A percentile compares a stretch with the other conserved stretches of the same genome.
These are phyloP conservation scores for Phytophthora colocasiae DNA, from an alignment of 352 stramenopile genomes.

Conservation along the genomic window DNA sequence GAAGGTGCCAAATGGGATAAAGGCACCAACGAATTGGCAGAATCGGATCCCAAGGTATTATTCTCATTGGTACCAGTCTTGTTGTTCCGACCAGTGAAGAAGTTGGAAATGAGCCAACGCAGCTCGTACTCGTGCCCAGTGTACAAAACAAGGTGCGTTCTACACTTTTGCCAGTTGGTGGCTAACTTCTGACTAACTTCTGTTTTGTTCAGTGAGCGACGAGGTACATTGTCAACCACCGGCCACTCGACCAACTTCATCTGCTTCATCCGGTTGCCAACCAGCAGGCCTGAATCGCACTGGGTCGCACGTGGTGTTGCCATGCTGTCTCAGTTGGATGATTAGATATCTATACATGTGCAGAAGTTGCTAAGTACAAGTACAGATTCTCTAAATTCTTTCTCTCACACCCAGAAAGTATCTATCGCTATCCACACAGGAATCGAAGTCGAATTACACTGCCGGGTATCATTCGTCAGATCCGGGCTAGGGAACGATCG, in stretches of 20 bases:
- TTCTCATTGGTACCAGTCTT: slow-evolving; percentile 88
- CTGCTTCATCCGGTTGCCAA: slow-evolving; percentile 92
- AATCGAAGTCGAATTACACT: slow-evolving; percentile 12
- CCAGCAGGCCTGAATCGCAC: slow-evolving; percentile 78
- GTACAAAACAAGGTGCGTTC: slow-evolving; percentile 92
- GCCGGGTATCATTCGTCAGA: slow-evolving; percentile 17
- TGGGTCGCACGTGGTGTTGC: slow-evolving; percentile 94
- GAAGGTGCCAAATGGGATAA: slow-evolving; percentile 92
- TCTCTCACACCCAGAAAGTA: not conserved
- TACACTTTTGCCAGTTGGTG: not conserved
- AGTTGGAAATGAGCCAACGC: slow-evolving; percentile 70
- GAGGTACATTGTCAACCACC: slow-evolving; percentile 92
- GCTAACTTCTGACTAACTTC: not conserved
- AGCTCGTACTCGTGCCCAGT: slow-evolving; percentile 91
- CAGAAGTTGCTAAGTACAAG: not conserved
- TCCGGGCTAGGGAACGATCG: slow-evolving; percentile 26
- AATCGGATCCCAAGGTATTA: slow-evolving; percentile 90
- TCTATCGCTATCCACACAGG: slow-evolving; percentile 9
- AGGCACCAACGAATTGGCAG: slow-evolving; percentile 60
- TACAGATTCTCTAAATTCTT: slow-evolving; percentile 3
- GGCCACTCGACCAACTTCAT: slow-evolving; percentile 97
- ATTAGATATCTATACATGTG: slow-evolving; percentile 41
- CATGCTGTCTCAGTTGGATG: slow-evolving; percentile 93
- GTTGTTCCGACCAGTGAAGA: slow-evolving; percentile 84
- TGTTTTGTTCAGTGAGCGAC: slow-evolving; percentile 65